Evolutionary conservation across 495 filamentous ascomycete species (phyloP), one percentile per base, ranked within the genome.

Genomic region (Bombardia bombarda): DNA sequence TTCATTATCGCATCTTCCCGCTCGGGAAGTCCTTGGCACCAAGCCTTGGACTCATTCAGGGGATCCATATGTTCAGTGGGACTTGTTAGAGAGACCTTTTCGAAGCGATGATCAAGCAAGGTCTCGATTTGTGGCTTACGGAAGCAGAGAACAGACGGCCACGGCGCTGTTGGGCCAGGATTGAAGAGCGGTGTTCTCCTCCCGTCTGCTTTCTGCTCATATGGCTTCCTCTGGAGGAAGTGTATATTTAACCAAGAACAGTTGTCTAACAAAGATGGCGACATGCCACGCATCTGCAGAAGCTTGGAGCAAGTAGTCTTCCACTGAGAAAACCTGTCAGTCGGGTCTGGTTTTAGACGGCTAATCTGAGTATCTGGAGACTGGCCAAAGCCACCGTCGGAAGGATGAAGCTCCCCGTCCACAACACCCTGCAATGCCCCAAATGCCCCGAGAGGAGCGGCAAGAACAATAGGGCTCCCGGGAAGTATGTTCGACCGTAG

Each of bases 21-120:
- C 22, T 77, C 68, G 2, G 62, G 53, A 32, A 69, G 56, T 28
- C 62, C 57, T 49, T 65, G 40, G 50, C 73, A 75, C 89, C 89
- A 95, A 18, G 67, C 60, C 60, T 86, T 78, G 2, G 83, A 84
- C 49, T 77, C 73, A 9, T 70, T 65, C 21, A 94, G 52, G 17
- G 84, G 82, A 55, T 90, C 82, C 30, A 65, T 55, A 18, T 51
- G 52, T 8, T 51, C 60, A 2, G 57, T 47, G n/a, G 28, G 42
- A 3, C 36, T 34, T 1, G 24, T 45, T 9, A 44, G 7, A 16
- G 51, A 3, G 9, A 38, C 40, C 17, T 51, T 58, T 14, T 47
- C 53, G 24, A 49, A 36, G 1, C 45, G 21, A 3, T 41, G 22
- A 30, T 52, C 56, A 10, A 54, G n/a, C 10, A 39, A 31, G 1